Evolutionary conservation across 768 basidiomycete species (phyloP), one percentile per base, ranked within the genome.

Genomic region (Hebeloma cylindrosporum): DNA sequence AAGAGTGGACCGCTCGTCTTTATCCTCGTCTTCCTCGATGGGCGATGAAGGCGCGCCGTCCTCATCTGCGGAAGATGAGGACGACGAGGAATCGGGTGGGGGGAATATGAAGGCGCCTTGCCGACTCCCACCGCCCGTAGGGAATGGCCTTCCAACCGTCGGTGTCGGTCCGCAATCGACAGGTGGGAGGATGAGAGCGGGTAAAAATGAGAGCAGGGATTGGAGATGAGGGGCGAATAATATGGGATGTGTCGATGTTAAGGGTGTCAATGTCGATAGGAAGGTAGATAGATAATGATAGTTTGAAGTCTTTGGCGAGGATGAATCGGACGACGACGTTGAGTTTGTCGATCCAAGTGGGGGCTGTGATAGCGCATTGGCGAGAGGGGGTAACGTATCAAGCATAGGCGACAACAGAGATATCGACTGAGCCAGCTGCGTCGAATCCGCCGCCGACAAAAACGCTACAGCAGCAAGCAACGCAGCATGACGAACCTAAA

Each of bases 151-250:
- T 13, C 65, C 64, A 2, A 75, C 67, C 1, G 77, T 79, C 0
- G 78, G 78, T 0, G 77, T 78, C 0, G 72, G 73, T 0, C 77
- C 78, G 26, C 64, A 65, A 43, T 79, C 77, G 2, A 69, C 64
- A 8, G 63, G 61, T 0, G 87, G 84, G 30, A 88, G 73, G n/a
- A 89, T 80, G 13, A 91, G 68, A 2, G 77, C 70, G 0, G 85
- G 83, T 22, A 91, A 69, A 61, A 91, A 91, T 0, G 77, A 69
- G 14, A 92, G 70, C 17, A 93, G 67, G 0, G 78, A 77, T 6
- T 70, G 68, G 6, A 93, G 69, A 58, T 93, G 90, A 0, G 85
- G 80, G 16, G 74, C 71, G 56, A 93, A 93, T n/a, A 92, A 70
- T 1, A 69, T 66, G 0, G 90, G 83, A 47, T 86, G 76, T 2